Conservation (phyloP, 1,284 basidiomycete species). For the Trametes hirsuta region DNA sequence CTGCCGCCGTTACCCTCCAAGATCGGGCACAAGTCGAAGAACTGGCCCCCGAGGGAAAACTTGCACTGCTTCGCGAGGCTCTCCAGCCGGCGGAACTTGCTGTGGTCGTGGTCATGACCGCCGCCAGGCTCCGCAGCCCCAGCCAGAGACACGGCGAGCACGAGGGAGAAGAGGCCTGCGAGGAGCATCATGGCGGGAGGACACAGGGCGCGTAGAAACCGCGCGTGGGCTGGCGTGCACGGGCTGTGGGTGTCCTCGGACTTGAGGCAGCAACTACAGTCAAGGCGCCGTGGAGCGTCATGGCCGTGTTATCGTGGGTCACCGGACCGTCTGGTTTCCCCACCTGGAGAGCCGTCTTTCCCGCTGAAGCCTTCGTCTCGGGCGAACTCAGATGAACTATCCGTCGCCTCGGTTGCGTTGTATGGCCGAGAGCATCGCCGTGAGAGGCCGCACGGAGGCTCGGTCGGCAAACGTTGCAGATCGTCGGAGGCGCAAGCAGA, state of each 20-base stretch:
- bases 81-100: conserved; percentile 17
- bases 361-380: conserved; percentile 9
- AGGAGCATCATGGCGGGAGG: conserved; percentile 13
- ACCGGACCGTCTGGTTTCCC: conserved; percentile 17
- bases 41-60: conserved; percentile 29
- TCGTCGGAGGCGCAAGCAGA: no score
- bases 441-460: neutral
- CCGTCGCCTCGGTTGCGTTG: neutral
- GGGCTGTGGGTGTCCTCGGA: neutral
- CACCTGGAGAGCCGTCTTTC: conserved; percentile 10
- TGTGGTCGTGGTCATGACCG: neutral
- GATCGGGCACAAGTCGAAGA: conserved; percentile 38
- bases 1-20: conserved; percentile 26
- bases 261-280: conserved; percentile 6
- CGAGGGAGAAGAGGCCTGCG: conserved; percentile 10
- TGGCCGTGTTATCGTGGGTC: conserved; percentile 20
- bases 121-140: conserved; percentile 9
- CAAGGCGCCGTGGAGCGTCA: conserved; percentile 12
- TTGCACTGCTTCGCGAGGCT: conserved; percentile 31
- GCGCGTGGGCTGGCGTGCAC: neutral
- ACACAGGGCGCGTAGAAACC: conserved; percentile 1
- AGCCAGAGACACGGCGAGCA: conserved; percentile 7
- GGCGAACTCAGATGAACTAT: neutral
- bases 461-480: no score
- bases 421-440: neutral